Conservation (phyloP, 176 grass and related monocot genomes). For the Hyparrhenia diplandra region DNA sequence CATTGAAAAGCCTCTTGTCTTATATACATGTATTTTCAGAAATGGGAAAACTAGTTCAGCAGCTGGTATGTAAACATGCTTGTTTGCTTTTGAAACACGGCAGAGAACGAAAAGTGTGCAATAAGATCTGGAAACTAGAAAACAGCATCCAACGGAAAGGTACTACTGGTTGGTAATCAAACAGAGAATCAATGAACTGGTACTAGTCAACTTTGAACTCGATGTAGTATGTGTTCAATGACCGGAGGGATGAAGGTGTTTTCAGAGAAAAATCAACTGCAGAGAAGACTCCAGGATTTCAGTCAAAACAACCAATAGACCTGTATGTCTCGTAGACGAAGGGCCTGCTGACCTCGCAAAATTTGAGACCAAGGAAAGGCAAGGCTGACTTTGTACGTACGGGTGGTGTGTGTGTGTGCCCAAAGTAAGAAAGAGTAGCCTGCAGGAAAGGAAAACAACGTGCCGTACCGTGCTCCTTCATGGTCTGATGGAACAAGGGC, state of each 20-base stretch:
- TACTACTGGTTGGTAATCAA: too few relatives aligned
- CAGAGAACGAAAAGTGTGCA: too few relatives aligned
- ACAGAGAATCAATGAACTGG: too few relatives aligned
- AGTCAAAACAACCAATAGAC: not conserved
- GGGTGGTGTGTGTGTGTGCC: not conserved
- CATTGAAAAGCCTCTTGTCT: not conserved
- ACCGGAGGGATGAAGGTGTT: not conserved
- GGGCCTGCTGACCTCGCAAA: not conserved
- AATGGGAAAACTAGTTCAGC: not conserved
- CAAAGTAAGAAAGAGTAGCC: not conserved
- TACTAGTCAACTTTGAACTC: too few relatives aligned
- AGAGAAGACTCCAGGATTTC: not conserved
- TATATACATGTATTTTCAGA: not conserved
- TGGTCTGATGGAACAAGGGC: constrained; percentile 45
- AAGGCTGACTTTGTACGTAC: not conserved
- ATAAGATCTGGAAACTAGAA: too few relatives aligned
- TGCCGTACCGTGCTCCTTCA: constrained; percentile 52
- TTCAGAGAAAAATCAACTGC: not conserved
- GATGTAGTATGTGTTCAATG: too few relatives aligned
- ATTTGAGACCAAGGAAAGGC: not conserved
- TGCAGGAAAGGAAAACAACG: not conserved
- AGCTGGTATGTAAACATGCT: not conserved
- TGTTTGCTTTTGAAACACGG: too few relatives aligned
- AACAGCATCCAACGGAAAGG: too few relatives aligned
- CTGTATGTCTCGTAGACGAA: not conserved